Conservation (phyloP, 2,329 filamentous ascomycete species). For the Exophiala viscosa region DNA sequence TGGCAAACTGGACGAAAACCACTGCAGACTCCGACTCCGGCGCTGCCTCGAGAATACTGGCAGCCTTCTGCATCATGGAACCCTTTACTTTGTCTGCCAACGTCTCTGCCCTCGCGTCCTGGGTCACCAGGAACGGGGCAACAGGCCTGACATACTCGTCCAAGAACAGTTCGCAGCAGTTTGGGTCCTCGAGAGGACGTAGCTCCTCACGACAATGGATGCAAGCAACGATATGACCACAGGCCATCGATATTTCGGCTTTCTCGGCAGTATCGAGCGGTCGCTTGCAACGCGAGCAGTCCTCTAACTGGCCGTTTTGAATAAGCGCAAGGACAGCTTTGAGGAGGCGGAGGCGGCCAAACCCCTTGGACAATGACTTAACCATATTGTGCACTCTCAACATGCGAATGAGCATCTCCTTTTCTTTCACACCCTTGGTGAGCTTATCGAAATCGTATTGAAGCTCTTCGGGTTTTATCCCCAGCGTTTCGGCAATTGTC, state of each 20-base stretch:
- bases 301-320: slow-evolving; percentile 2
- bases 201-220: neutral
- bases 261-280: slow-evolving; percentile 30
- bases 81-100: slow-evolving; percentile 30
- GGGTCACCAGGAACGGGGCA: neutral
- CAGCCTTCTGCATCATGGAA: slow-evolving; percentile 47
- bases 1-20: slow-evolving; percentile 50
- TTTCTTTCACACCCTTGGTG: neutral
- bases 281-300: slow-evolving; percentile 36
- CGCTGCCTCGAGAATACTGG: slow-evolving; percentile 43
- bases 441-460: too few species aligned
- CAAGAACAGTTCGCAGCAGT: too few species aligned
- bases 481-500: too few species aligned
- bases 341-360: slow-evolving; percentile 3
- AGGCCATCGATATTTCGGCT: slow-evolving; percentile 44
- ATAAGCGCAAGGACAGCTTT: neutral
- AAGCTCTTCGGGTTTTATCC: too few species aligned
- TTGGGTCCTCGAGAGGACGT: neutral
- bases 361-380: neutral
- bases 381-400: neutral
- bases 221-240: slow-evolving; percentile 44
- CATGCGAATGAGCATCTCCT: slow-evolving; percentile 1
- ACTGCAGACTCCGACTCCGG: slow-evolving; percentile 49
- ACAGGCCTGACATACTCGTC: neutral
- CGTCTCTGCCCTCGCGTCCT: neutral